Conservation (phyloP, 1,284 basidiomycete genomes). For the Trametes hirsuta region DNA sequence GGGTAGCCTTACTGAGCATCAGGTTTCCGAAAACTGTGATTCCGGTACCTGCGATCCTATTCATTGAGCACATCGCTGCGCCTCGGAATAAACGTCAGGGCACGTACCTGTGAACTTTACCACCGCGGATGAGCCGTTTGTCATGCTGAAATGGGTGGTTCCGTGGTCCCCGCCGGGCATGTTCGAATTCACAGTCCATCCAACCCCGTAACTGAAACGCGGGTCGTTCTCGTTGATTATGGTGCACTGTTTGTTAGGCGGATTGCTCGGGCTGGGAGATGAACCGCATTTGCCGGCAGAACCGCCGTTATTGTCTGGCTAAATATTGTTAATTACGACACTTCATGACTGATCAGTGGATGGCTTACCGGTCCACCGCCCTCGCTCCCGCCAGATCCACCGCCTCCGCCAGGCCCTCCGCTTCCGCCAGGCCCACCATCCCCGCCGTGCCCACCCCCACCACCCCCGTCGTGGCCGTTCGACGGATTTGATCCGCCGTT, state of each 20-base stretch:
- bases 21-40: conserved; percentile 48
- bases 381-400: no score
- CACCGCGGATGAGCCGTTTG: neutral
- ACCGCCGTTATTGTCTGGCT: no score
- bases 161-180: neutral
- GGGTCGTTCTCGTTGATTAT: conserved; percentile 10
- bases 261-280: neutral
- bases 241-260: neutral
- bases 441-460: no score
- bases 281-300: neutral
- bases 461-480: no score
- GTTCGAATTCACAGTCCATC: neutral
- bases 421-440: no score
- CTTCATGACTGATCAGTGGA: no score
- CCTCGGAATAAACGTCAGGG: no score
- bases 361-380: no score
- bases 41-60: conserved; percentile 38
- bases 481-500: no score
- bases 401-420: no score
- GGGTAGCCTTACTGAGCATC: conserved; percentile 37
- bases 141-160: neutral
- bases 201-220: neutral
- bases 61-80: neutral
- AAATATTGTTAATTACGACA: no score
- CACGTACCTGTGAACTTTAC: conserved; percentile 2